A percentile compares a stretch with the other conserved stretches of the same genome.
phyloP scores from a whole-genome alignment of 306 rosid genomes.

The Chamaecrista fasciculata region DNA sequence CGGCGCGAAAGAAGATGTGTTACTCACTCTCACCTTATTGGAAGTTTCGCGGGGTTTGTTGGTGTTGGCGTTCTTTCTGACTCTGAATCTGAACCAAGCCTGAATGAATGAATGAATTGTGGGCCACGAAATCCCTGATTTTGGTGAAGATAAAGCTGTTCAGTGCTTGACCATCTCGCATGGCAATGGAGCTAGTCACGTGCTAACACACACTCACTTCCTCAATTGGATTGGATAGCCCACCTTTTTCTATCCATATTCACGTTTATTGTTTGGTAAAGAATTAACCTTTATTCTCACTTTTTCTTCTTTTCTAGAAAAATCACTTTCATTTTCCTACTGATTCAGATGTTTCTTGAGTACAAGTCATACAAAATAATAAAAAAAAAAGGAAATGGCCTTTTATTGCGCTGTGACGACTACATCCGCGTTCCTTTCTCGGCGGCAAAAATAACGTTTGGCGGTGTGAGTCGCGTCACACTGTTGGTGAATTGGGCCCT shows the following conservation, averaged over 20 bases:
- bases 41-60: slow-evolving; percentile 62
- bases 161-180: not conserved
- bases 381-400: no score
- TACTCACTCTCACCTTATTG: not conserved
- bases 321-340: no score
- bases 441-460: not conserved
- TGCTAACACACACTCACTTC: no score
- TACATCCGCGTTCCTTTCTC: not conserved
- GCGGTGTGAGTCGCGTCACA: not conserved
- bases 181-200: not conserved
- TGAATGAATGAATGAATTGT: not conserved
- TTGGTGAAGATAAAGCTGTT: not conserved
- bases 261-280: no score
- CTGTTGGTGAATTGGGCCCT: not conserved
- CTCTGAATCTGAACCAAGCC: not conserved
- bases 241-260: no score
- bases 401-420: no score
- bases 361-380: no score
- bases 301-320: no score
- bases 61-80: slow-evolving; percentile 8
- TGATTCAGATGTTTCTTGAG: no score
- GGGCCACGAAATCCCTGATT: slow-evolving; percentile 16
- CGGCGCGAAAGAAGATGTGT: slow-evolving; percentile 11
- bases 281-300: no score
- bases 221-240: no score